phyloP scores from a whole-genome alignment of 768 basidiomycete genomes.

The Butyriboletus loyo region DNA sequence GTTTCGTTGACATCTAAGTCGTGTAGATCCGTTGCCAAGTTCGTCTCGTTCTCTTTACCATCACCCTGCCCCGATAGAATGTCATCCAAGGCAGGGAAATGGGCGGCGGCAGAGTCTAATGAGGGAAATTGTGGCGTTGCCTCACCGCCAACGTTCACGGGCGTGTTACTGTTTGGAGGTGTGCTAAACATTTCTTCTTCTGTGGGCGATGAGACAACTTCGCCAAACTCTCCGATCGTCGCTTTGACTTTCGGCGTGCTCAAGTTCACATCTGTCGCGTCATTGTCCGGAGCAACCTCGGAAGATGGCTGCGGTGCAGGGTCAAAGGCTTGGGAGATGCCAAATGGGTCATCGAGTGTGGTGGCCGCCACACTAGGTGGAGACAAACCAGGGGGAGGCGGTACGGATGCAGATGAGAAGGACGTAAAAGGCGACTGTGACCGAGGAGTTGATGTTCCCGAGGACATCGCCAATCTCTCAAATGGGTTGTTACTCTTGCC shows the following conservation, averaged over 20 bases:
- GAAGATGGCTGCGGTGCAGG: constrained; percentile 5
- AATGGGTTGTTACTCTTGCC: constrained; percentile 91
- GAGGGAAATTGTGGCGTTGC: constrained; percentile 20
- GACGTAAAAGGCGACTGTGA: constrained; percentile 62
- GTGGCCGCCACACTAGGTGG: constrained; percentile 3
- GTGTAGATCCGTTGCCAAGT: constrained; percentile 50
- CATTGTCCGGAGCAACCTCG: constrained; percentile 21
- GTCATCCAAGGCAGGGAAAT: constrained; percentile 41
- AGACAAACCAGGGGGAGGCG: constrained; percentile 34
- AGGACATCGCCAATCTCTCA: constrained; percentile 59
- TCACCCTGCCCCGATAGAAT: constrained; percentile 19
- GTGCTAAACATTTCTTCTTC: constrained; percentile 60
- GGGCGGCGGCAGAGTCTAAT: constrained; percentile 22
- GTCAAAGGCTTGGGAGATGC: constrained; percentile 37
- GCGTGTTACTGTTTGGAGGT: constrained; percentile 46
- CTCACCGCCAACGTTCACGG: constrained; percentile 14
- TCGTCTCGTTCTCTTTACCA: constrained; percentile 43
- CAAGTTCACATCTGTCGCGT: constrained; percentile 18
- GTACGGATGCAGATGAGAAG: constrained; percentile 38
- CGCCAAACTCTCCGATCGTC: constrained; percentile 12
- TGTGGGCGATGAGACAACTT: constrained; percentile 29
- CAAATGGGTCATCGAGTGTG: constrained; percentile 49
- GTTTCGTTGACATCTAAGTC: constrained; percentile 58
- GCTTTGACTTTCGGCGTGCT: constrained; percentile 19
- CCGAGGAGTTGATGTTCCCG: constrained; percentile 39